Evolutionary conservation across 352 stramenopile genomes (phyloP).

Genomic region (Phytophthora macrochlamydospora): DNA sequence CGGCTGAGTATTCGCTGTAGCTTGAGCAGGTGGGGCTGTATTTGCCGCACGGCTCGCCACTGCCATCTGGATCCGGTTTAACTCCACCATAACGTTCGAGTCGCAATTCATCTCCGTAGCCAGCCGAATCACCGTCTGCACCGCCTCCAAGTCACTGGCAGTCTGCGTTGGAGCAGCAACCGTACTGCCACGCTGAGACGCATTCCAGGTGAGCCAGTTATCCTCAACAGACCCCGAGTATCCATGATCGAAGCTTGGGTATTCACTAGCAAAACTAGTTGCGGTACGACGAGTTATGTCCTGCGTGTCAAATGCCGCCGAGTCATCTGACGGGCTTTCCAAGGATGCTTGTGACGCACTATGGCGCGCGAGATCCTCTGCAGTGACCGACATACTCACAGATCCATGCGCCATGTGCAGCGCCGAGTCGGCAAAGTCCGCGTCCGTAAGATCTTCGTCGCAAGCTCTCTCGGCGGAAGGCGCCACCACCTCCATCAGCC

Average conservation of each 20-base stretch:
- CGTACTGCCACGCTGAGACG: slow-evolving; percentile 32
- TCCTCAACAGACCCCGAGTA: slow-evolving; percentile 37
- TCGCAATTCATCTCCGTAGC: slow-evolving; percentile 73
- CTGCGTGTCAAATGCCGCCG: slow-evolving; percentile 20
- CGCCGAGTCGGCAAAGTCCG: slow-evolving; percentile 72
- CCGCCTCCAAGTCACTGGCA: slow-evolving; percentile 54
- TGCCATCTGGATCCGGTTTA: slow-evolving; percentile 59
- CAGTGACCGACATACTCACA: slow-evolving; percentile 37
- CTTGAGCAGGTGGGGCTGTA: slow-evolving; percentile 5
- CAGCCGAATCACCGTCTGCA: slow-evolving; percentile 69
- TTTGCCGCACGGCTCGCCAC: slow-evolving; percentile 35
- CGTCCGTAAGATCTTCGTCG: slow-evolving; percentile 63
- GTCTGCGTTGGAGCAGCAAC: slow-evolving; percentile 21
- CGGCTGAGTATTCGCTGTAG: slow-evolving; percentile 1
- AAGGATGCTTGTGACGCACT: slow-evolving; percentile 3
- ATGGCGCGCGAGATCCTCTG: slow-evolving; percentile 26
- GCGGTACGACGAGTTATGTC: slow-evolving; percentile 15
- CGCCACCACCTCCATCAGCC: slow-evolving; percentile 59
- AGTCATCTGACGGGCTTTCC: slow-evolving; percentile 11
- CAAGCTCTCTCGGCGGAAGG: slow-evolving; percentile 48
- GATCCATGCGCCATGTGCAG: slow-evolving; percentile 48
- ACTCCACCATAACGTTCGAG: slow-evolving; percentile 50
- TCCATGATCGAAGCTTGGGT: slow-evolving; percentile 29
- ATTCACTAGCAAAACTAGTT: slow-evolving; percentile 10
- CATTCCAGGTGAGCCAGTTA: slow-evolving; percentile 58